Evolutionary conservation across 2,329 filamentous ascomycete species (phyloP), one percentile per base, ranked within the genome.

Genomic region (Trichoderma polysporum): DNA sequence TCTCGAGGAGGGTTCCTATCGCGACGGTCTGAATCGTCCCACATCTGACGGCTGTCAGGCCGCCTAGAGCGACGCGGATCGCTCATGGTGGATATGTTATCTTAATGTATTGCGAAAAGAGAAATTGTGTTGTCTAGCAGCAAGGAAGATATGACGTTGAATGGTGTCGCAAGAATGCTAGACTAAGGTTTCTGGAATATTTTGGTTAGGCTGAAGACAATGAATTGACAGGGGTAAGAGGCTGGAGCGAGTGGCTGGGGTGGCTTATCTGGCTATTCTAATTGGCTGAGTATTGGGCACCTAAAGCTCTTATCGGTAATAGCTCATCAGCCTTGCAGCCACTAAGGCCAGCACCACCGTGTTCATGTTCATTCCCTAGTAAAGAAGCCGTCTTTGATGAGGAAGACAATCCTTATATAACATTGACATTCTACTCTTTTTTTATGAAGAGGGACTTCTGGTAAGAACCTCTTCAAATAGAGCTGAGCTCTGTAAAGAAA

Each of bases 31-130:
- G 81, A 78, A 49, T 85, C 83, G 69, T 90, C 88, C 85, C 86
- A 87, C 83, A 87, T 87, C 61, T 85, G 81, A 59, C 84, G 84
- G 76, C 84, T 87, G 71, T 90, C 87, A 27, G 76, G 75, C 53
- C 78, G 76, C 60, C 76, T 74, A 29, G 70, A 69, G 54, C 77
- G 74, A 57, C 77, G 74, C 17, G 74, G 68, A 68, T 80, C 78
- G 57, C 70, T 73, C 75, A 80, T 80, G 19, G 0, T 72, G 54
- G 5, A 29, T 9, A n/a, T 63, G 12, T 6, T 37, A 15, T 13
- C 31, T n/a, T 49, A n/a, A 31, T 25, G 3, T 7, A 9, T 17
- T 19, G 45, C 3, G 17, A 4, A 25, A 17, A 8, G 7, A 39
- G 12, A 22, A 1, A 25, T 17, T 61, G 52, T 19, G 19, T 47